Base-by-base conservation (phyloP, 1,284 basidiomycete species). In the Ganoderma multipileum region DNA sequence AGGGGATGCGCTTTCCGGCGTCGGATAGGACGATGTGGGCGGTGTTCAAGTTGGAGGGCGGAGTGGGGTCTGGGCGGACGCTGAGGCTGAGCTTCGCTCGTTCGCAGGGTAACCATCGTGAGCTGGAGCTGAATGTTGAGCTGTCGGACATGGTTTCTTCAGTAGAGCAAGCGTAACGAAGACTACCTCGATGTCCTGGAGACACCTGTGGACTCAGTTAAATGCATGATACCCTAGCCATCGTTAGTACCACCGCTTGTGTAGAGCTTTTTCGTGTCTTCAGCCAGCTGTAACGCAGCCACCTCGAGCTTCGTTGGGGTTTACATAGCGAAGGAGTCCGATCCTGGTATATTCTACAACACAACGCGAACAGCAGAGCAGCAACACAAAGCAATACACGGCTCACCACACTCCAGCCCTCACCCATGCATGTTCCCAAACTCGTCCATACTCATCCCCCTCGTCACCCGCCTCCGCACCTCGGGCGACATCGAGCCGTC, bases 401-500 rank as follows among this genome's bases (percentile, higher is more conserved):
- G 52, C 47, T 50, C 23, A 50, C 47, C 47, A 50, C 23, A 66
- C 64, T 63, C 50, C 60, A 50, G 72, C 8, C 67, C 57, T 65
- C 63, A 74, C 8, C 71, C 71, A 58, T 74, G 72, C 72, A 74
- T 74, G 38, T 67, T 68, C 41, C 75, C 75, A 44, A 75, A 76
- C 54, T 75, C 75, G 20, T 76, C 75, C 63, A 71, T 72, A 50
- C 74, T 72, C 74, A 76, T 76, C 55, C 72, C 74, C 28, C 75
- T 61, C 54, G 74, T 75, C 61, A 76, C 71, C 23, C 74, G 69
- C 62, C 75, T 63, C 26, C 75, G 71, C 41, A 72, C 69, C 55
- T 76, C 75, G 26, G 75, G 75, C 8, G 75, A 76, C 50, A 70
- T 41, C 36, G 70, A 63, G 8, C 71, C 67, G 41, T 72, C 71